phyloP scores from a whole-genome alignment of 106 monocot genomes.

The Phalaenopsis aphrodite region DNA sequence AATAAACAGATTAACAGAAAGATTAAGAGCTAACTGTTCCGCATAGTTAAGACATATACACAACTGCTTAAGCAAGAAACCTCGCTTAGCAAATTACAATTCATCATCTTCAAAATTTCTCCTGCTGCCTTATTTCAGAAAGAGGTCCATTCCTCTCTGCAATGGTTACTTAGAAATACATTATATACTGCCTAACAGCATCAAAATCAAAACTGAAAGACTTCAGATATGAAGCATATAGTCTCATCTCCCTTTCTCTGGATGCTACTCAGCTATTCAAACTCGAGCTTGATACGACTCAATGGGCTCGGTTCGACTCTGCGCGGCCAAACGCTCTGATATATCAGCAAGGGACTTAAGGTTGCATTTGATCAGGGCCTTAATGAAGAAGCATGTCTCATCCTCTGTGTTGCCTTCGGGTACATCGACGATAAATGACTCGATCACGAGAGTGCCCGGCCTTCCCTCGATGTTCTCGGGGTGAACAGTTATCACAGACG shows the following conservation, averaged over 20 bases:
- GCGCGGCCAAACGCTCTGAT: constrained; percentile 25
- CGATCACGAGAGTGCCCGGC: constrained; percentile 58
- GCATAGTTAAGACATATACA: background rate
- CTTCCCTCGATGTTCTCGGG: constrained; percentile 48
- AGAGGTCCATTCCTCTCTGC: background rate
- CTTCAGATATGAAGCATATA: no score
- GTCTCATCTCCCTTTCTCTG: no score
- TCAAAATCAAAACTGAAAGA: no score
- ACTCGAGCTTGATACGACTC: background rate
- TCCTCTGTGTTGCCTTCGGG: constrained; percentile 73
- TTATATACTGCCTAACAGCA: no score
- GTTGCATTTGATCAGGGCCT: constrained; percentile 66
- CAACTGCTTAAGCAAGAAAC: background rate
- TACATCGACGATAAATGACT: constrained; percentile 60
- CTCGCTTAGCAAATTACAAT: background rate
- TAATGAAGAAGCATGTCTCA: constrained; percentile 55
- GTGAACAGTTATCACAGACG: constrained; percentile 46
- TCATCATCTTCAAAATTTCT: background rate
- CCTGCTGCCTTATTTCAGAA: background rate
- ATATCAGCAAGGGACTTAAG: constrained; percentile 46
- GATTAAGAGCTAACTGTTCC: background rate
- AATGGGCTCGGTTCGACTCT: constrained; percentile 21
- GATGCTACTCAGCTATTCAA: no score
- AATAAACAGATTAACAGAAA: background rate
- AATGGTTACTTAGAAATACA: no score